Conservation (phyloP, 78 protist species). For the Dictyostelium firmibasis region DNA sequence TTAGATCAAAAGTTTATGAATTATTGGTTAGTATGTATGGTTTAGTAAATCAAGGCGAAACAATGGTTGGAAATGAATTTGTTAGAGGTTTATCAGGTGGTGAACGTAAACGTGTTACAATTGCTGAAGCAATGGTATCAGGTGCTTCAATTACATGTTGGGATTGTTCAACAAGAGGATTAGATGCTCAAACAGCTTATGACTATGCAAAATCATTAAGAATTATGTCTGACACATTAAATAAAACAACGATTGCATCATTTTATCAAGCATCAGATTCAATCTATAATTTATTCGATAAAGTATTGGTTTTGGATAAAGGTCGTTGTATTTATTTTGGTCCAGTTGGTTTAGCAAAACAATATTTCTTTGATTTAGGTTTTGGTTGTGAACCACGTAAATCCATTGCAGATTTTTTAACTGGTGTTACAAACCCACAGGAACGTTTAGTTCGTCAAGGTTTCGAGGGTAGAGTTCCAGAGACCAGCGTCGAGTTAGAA, state of each 20-base stretch:
- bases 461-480: constrained; percentile 36
- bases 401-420: constrained; percentile 68
- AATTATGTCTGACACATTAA: constrained; percentile 65
- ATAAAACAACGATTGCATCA: constrained; percentile 63
- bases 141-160: constrained; percentile 60
- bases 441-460: constrained; percentile 42
- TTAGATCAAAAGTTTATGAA: constrained; percentile 52
- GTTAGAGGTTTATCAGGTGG: constrained; percentile 78
- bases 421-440: constrained; percentile 76
- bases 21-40: constrained; percentile 67
- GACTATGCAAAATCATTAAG: constrained; percentile 75
- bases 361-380: constrained; percentile 58
- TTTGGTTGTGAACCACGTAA: constrained; percentile 75
- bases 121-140: constrained; percentile 77
- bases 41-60: constrained; percentile 43
- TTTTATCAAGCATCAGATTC: constrained; percentile 76
- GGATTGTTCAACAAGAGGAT: constrained; percentile 73
- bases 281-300: constrained; percentile 59
- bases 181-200: constrained; percentile 59
- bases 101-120: constrained; percentile 73
- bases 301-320: constrained; percentile 47
- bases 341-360: constrained; percentile 41
- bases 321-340: constrained; percentile 69
- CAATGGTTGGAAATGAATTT: constrained; percentile 76
- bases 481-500: constrained; percentile 48